These are phyloP conservation scores for Jatropha multifida DNA, from an alignment of 441 rosid species.

Conservation along the genomic window DNA sequence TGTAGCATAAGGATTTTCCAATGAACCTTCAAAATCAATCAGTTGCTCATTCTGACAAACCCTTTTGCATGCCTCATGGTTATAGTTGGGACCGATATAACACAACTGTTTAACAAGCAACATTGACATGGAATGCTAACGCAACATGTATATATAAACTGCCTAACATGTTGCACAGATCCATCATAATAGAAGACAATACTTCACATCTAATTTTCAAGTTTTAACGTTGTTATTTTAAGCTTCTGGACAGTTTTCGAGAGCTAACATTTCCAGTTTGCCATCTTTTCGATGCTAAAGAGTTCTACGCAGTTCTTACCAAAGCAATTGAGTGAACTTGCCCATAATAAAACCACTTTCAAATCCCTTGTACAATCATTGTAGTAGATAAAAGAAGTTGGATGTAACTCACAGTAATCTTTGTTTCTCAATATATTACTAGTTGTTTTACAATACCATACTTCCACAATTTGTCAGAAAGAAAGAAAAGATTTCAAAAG, in stretches of 20 bases:
- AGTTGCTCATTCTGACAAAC: not conserved
- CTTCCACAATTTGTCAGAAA: conserved; percentile 1
- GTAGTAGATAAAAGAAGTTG: not conserved
- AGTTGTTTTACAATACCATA: not conserved
- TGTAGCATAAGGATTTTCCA: conserved; percentile 7
- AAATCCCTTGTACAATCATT: not conserved
- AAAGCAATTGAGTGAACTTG: not conserved
- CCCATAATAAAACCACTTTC: not conserved
- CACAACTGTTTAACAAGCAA: not conserved
- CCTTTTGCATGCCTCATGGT: not conserved
- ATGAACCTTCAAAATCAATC: not conserved
- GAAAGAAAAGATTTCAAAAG: not conserved
- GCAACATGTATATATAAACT: not conserved
- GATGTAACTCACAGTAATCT: not conserved
- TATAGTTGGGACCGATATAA: not conserved
- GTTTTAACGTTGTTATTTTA: not conserved
- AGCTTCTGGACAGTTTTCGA: not conserved
- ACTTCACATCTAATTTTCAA: not conserved
- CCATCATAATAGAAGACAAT: not conserved
- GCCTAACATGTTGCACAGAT: not conserved
- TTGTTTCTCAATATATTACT: not conserved
- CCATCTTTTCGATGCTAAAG: not conserved
- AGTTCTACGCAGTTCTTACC: not conserved
- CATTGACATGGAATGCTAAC: not conserved
- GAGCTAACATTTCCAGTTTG: not conserved